Percentiles rank a stretch among this genome's conserved stretches.
These are phyloP conservation scores for Boletus rubroflammeus DNA, from an alignment of 768 basidiomycete genomes.

Conservation along the genomic window DNA sequence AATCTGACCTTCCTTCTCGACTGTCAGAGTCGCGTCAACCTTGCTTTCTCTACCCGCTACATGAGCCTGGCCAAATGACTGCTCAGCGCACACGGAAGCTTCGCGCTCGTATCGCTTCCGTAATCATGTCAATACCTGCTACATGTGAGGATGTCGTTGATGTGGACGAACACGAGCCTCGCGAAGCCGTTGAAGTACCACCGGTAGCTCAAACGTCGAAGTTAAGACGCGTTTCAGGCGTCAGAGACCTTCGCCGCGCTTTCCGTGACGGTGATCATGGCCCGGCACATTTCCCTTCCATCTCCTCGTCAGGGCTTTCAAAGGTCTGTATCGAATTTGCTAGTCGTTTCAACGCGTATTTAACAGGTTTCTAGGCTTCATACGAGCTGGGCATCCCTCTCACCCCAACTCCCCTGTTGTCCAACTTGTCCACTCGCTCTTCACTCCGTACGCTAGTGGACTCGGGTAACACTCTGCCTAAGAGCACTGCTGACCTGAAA, in stretches of 20 bases:
- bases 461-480: background rate
- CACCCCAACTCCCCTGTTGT: background rate
- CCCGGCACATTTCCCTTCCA: slow-evolving; percentile 6
- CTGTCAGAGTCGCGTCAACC: slow-evolving; percentile 9
- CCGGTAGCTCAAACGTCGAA: slow-evolving; percentile 5
- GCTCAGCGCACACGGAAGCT: slow-evolving; percentile 22
- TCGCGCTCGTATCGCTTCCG: slow-evolving; percentile 26
- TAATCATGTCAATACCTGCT: slow-evolving; percentile 28
- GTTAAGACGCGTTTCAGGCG: slow-evolving; percentile 23
- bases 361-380: slow-evolving; percentile 12
- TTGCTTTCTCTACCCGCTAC: slow-evolving; percentile 11
- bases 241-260: slow-evolving; percentile 23
- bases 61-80: slow-evolving; percentile 27
- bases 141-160: slow-evolving; percentile 19
- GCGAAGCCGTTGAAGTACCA: background rate
- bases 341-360: background rate
- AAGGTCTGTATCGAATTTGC: slow-evolving; percentile 12
- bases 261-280: slow-evolving; percentile 16
- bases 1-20: background rate
- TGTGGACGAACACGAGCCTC: slow-evolving; percentile 2
- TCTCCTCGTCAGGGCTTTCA: slow-evolving; percentile 5
- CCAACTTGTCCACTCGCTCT: slow-evolving; percentile 17
- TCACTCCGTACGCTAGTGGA: slow-evolving; percentile 27
- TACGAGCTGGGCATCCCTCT: slow-evolving; percentile 23
- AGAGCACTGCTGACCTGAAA: slow-evolving; percentile 14